Conservation (phyloP, 768 basidiomycete species). For the Pleurotus tuber-regium region DNA sequence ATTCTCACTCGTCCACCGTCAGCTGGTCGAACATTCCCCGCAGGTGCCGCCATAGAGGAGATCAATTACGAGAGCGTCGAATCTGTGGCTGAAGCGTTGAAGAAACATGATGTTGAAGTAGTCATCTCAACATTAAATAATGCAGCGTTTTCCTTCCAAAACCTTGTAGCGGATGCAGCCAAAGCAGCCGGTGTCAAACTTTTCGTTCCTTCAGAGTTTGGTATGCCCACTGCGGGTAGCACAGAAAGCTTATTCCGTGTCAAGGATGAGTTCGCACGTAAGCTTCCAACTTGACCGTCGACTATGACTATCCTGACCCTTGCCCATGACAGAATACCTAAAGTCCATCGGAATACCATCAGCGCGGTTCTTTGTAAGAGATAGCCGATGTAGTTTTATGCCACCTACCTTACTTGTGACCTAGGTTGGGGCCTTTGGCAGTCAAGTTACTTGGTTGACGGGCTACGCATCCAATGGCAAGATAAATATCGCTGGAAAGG, state of each 20-base stretch:
- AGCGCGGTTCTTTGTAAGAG: conserved; percentile 29
- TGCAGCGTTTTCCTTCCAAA: conserved; percentile 20
- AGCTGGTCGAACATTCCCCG: conserved; percentile 10
- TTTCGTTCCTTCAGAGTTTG: conserved; percentile 37
- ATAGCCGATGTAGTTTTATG: background rate
- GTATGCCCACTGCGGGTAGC: conserved; percentile 30
- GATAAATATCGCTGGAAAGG: conserved; percentile 28
- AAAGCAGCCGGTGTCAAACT: conserved; percentile 33
- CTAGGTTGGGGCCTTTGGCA: conserved; percentile 32
- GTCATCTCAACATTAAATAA: conserved; percentile 30
- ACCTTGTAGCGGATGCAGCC: conserved; percentile 30
- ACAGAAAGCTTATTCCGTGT: conserved; percentile 20
- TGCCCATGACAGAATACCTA: conserved; percentile 21
- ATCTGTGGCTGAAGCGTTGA: conserved; percentile 23
- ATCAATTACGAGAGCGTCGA: conserved; percentile 26
- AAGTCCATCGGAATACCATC: conserved; percentile 27
- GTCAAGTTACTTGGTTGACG: conserved; percentile 27
- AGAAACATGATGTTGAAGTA: conserved; percentile 30
- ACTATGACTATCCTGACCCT: background rate
- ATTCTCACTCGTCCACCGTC: conserved; percentile 16
- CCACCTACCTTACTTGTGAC: too few species aligned
- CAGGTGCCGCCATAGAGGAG: conserved; percentile 22
- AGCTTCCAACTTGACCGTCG: conserved; percentile 3
- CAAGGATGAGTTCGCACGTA: conserved; percentile 28
- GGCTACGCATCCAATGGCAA: conserved; percentile 24